These are phyloP conservation scores for Pseudozyma tsukubaensis DNA, from an alignment of 1,284 basidiomycete species.

Conservation along the genomic window DNA sequence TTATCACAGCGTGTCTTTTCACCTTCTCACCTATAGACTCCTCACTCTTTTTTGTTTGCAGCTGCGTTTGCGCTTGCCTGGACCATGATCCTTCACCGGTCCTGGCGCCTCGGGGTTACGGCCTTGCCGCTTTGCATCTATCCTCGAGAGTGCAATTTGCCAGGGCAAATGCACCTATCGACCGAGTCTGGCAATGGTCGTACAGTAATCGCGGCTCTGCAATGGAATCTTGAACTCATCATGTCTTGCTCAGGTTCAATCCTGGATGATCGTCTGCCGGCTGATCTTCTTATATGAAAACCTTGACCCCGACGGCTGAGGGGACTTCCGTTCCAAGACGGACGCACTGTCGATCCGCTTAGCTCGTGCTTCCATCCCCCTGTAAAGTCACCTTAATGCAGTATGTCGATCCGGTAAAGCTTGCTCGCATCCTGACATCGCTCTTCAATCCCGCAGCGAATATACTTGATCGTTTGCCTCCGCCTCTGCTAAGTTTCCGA, in stretches of 20 bases:
- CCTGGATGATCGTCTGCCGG: too few relatives aligned
- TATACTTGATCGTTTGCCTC: not conserved
- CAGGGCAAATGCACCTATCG: not conserved
- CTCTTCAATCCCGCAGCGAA: not conserved
- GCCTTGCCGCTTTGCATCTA: not conserved
- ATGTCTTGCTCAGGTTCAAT: too few relatives aligned
- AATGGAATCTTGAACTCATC: too few relatives aligned
- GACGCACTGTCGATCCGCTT: too few relatives aligned
- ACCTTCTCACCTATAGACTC: not conserved
- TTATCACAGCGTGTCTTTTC: not conserved
- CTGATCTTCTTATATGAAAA: too few relatives aligned
- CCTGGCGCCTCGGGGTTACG: not conserved
- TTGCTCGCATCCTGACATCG: conserved; percentile 9
- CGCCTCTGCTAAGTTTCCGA: not conserved
- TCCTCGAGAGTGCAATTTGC: not conserved
- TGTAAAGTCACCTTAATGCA: conserved; percentile 17
- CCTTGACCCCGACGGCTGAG: too few relatives aligned
- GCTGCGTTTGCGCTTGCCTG: too few relatives aligned
- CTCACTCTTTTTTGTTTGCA: not conserved
- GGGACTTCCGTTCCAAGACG: too few relatives aligned
- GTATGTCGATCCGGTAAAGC: conserved; percentile 25
- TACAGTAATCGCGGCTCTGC: too few relatives aligned
- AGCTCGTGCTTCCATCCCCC: too few relatives aligned
- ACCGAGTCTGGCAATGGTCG: too few relatives aligned
- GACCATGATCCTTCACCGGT: not conserved